phyloP scores from a whole-genome alignment of 805 yeast species.

The Lipomyces lipofer region DNA sequence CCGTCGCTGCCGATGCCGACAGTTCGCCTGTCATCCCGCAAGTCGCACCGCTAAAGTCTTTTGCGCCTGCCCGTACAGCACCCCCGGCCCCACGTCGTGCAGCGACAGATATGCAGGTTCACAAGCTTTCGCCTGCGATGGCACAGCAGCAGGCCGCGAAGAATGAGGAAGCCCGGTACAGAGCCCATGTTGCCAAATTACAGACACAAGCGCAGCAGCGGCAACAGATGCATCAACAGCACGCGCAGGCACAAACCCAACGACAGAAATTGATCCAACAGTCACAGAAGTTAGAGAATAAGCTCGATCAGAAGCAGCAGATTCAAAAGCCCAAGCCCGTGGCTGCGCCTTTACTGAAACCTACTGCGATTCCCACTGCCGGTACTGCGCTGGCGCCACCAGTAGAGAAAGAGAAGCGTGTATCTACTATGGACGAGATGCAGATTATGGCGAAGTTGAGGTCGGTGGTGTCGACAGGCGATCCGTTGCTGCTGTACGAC shows the following conservation, averaged over 20 bases:
- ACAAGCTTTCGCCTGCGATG: no score
- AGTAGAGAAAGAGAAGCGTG: constrained; percentile 15
- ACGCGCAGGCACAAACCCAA: constrained; percentile 17
- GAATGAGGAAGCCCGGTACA: constrained; percentile 30
- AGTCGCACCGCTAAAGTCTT: constrained; percentile 20
- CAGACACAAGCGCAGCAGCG: constrained; percentile 29
- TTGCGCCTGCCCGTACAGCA: constrained; percentile 27
- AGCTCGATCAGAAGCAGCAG: constrained; percentile 30
- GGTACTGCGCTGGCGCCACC: constrained; percentile 12
- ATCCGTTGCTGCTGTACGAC: constrained; percentile 70
- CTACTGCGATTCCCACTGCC: constrained; percentile 31
- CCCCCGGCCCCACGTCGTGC: constrained; percentile 26
- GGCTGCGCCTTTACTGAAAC: constrained; percentile 38
- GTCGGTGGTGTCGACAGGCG: constrained; percentile 79
- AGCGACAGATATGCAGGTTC: constrained; percentile 2
- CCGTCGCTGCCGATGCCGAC: not conserved
- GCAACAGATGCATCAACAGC: constrained; percentile 25
- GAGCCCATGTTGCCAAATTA: constrained; percentile 30
- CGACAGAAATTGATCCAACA: constrained; percentile 22
- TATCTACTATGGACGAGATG: constrained; percentile 62
- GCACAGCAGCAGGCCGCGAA: constrained; percentile 12
- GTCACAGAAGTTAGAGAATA: constrained; percentile 15
- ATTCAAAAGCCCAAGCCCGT: constrained; percentile 45
- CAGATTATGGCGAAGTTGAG: constrained; percentile 70
- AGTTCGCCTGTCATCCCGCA: not conserved